Evolutionary conservation across 2,329 filamentous ascomycete species (phyloP).

Genomic region (Hymenoscyphus repandus): DNA sequence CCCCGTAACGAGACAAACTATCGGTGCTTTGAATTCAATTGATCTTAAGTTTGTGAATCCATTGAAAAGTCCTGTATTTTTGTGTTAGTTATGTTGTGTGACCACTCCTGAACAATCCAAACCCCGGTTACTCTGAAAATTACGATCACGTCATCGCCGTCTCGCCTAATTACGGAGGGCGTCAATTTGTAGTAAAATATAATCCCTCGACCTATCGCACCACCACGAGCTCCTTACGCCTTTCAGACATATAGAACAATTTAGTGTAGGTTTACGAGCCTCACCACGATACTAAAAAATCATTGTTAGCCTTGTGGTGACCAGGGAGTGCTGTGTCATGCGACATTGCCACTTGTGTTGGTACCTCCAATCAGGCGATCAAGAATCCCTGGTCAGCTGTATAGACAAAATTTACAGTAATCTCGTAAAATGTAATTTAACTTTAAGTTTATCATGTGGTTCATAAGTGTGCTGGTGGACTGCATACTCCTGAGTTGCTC

Average conservation of each 20-base stretch:
- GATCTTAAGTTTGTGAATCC: slow-evolving; percentile 13
- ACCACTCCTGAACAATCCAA: slow-evolving; percentile 7
- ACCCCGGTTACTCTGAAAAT: slow-evolving; percentile 13
- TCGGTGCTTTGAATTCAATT: slow-evolving; percentile 14
- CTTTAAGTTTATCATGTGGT: no score
- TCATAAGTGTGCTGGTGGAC: no score
- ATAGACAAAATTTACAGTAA: no score
- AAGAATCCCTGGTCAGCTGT: slow-evolving; percentile 19
- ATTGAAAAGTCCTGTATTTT: slow-evolving; percentile 7
- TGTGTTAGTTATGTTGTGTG: slow-evolving; percentile 7
- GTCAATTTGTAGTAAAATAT: neutral
- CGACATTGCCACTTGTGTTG: no score
- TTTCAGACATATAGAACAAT: slow-evolving; percentile 3
- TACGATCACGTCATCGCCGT: slow-evolving; percentile 11
- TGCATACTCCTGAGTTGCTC: no score
- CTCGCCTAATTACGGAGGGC: slow-evolving; percentile 9
- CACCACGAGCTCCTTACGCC: neutral
- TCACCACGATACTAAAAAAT: no score
- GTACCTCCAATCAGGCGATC: no score
- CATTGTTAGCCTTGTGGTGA: no score
- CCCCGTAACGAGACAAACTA: slow-evolving; percentile 13
- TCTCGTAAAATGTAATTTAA: no score
- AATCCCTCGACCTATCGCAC: neutral
- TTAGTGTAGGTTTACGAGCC: neutral
- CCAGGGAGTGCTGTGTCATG: no score